These are phyloP conservation scores for Ceratonia siliqua DNA, from an alignment of 306 rosid species.

Conservation along the genomic window DNA sequence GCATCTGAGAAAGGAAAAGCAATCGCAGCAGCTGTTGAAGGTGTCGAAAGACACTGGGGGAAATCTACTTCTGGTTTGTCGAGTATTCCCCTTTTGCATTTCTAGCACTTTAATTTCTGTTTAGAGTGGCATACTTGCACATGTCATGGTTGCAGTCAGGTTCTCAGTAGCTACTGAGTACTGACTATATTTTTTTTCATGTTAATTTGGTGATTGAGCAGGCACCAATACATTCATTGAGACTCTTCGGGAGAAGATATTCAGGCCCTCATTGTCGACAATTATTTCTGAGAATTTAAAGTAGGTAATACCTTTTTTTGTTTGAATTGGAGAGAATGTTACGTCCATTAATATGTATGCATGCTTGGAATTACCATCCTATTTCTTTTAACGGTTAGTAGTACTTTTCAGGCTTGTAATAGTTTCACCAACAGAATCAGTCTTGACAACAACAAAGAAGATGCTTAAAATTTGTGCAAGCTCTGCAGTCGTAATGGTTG, in stretches of 20 bases:
- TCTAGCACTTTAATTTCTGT: constrained; percentile 2
- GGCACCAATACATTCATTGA: constrained; percentile 85
- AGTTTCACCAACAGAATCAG: constrained; percentile 72
- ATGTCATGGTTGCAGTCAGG: constrained; percentile 20
- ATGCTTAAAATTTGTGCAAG: constrained; percentile 74
- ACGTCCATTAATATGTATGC: background rate
- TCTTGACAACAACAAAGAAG: constrained; percentile 70
- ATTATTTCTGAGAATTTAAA: constrained; percentile 87
- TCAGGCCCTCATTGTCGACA: constrained; percentile 90
- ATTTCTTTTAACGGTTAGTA: constrained; percentile 34
- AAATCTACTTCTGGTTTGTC: constrained; percentile 72
- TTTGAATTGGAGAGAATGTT: constrained; percentile 24
- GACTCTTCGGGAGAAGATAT: constrained; percentile 83
- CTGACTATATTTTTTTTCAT: background rate
- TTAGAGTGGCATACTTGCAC: constrained; percentile 7
- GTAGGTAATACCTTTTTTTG: constrained; percentile 84
- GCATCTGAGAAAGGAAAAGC: constrained; percentile 99
- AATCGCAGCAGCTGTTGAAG: constrained; percentile 98
- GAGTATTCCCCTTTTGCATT: constrained; percentile 23
- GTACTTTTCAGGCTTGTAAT: constrained; percentile 67
- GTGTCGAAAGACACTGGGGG: constrained; percentile 93
- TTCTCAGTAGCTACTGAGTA: background rate
- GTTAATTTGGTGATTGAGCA: constrained; percentile 43
- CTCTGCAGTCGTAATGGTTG: constrained; percentile 76
- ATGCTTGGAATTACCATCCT: background rate